phyloP scores from a whole-genome alignment of 2,329 filamentous ascomycete species.

The Arthrobotrys sinensis region DNA sequence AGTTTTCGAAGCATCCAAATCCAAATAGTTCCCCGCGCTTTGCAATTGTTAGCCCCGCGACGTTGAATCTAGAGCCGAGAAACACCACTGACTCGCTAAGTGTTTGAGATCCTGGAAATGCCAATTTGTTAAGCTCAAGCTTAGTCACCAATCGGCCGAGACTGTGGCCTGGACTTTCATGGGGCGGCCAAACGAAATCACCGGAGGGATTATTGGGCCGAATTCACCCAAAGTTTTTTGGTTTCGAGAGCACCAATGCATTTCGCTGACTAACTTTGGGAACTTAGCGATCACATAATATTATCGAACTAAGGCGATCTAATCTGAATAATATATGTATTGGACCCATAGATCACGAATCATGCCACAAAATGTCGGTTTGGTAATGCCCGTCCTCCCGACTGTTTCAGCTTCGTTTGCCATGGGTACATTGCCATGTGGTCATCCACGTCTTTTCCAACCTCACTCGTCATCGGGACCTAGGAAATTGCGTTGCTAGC shows the following conservation, averaged over 20 bases:
- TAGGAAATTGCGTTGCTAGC: not conserved
- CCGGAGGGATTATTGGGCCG: conserved; percentile 19
- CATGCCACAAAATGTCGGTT: conserved; percentile 28
- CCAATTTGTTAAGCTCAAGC: not conserved
- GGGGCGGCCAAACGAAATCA: not conserved
- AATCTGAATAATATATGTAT: conserved; percentile 11
- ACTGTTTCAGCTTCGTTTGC: not conserved
- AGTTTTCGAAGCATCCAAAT: not conserved
- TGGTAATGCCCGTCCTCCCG: conserved; percentile 17
- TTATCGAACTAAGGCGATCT: conserved; percentile 3
- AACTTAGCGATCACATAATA: conserved; percentile 10
- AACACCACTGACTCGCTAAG: conserved; percentile 11
- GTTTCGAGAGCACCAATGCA: not conserved
- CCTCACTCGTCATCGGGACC: not conserved
- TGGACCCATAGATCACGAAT: not conserved
- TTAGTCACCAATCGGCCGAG: conserved; percentile 29
- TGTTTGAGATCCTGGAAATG: not conserved
- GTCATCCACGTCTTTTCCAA: conserved; percentile 7
- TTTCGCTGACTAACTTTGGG: not conserved
- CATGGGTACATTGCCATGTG: not conserved
- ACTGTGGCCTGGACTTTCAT: not conserved
- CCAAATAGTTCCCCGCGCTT: not conserved
- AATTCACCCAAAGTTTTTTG: not conserved
- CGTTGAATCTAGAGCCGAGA: conserved; percentile 2
- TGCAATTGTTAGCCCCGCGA: not conserved